Conservation (phyloP, 2,329 filamentous ascomycete genomes). For the Arthrobotrys musiformis region DNA sequence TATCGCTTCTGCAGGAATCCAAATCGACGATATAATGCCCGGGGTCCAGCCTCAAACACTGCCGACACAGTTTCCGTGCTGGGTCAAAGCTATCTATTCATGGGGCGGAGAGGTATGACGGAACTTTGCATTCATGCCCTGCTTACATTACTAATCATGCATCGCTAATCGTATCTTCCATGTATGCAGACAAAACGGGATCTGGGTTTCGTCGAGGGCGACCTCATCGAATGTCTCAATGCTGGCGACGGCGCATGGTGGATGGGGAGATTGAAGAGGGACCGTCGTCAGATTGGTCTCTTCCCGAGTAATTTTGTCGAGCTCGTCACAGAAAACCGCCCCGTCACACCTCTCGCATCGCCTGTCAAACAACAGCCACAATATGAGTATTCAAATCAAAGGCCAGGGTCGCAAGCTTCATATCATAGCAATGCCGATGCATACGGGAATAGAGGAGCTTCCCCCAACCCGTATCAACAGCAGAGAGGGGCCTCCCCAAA, state of each 20-base stretch:
- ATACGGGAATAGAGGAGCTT: conserved; percentile 62
- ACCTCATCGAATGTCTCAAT: conserved; percentile 97
- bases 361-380: conserved; percentile 56
- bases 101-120: conserved; percentile 81
- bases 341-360: conserved; percentile 65
- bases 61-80: conserved; percentile 73
- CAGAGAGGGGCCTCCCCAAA: conserved; percentile 61
- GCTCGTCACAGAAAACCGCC: conserved; percentile 85
- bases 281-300: conserved; percentile 87
- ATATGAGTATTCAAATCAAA: conserved; percentile 59
- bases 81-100: conserved; percentile 90
- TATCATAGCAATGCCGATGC: conserved; percentile 60
- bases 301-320: conserved; percentile 99
- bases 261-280: conserved; percentile 90
- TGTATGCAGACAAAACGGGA: conserved; percentile 80
- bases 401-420: conserved; percentile 62
- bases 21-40: conserved; percentile 30
- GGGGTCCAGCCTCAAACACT: conserved; percentile 54
- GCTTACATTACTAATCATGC: conserved; percentile 24
- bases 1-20: conserved; percentile 29
- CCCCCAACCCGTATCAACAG: conserved; percentile 59
- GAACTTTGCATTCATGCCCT: conserved; percentile 24
- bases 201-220: conserved; percentile 95
- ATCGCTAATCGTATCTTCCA: conserved; percentile 27
- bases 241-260: conserved; percentile 98